These are phyloP conservation scores for Corynascus novoguineensis DNA, from an alignment of 495 filamentous ascomycete genomes.

Conservation along the genomic window DNA sequence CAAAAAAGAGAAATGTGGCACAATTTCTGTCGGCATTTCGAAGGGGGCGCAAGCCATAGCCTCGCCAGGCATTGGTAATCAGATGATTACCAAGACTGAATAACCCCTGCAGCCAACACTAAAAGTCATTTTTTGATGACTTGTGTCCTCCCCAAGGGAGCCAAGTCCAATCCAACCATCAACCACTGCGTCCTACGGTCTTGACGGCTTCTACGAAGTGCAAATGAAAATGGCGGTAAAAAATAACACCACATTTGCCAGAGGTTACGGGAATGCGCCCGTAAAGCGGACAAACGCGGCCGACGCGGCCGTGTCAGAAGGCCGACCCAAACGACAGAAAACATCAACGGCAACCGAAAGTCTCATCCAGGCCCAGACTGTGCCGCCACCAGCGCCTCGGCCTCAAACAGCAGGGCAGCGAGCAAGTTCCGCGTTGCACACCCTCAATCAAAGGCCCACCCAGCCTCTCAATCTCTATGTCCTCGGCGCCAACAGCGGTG, in stretches of 20 bases:
- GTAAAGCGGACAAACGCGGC: neutral
- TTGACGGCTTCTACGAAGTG: no score
- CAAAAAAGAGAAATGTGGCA: neutral
- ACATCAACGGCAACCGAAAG: neutral
- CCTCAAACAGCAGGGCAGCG: constrained; percentile 2
- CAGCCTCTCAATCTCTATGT: constrained; percentile 13
- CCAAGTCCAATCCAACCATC: neutral
- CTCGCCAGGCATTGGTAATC: neutral
- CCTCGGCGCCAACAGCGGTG: constrained; percentile 17
- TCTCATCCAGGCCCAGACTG: neutral
- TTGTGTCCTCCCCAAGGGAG: neutral
- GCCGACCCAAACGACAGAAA: constrained; percentile 1
- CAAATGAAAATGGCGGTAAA: constrained; percentile 10
- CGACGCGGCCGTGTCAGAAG: neutral
- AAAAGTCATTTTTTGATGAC: no score
- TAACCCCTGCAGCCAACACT: neutral
- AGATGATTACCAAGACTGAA: no score
- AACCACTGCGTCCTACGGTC: no score
- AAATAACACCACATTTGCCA: neutral
- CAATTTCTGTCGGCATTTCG: neutral
- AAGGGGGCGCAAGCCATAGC: constrained; percentile 5
- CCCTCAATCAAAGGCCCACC: constrained; percentile 3
- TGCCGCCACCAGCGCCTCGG: neutral
- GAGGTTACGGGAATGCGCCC: neutral
- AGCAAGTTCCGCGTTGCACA: neutral